Conservation (phyloP, 257 asterid species). For the Apocynum venetum region DNA sequence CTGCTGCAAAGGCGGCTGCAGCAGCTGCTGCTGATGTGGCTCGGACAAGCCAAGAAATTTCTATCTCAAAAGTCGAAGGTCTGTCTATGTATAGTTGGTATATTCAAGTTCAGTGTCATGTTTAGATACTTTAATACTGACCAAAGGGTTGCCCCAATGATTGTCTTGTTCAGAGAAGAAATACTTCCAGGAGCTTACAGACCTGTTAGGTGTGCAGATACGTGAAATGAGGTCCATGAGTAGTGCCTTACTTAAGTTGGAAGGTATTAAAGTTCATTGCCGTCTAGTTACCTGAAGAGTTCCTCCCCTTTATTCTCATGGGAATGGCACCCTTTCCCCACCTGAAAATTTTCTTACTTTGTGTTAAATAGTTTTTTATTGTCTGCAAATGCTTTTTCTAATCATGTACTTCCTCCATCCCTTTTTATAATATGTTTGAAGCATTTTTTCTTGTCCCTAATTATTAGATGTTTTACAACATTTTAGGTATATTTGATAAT, state of each 20-base stretch:
- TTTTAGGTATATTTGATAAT: too few relatives aligned
- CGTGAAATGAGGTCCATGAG: constrained; percentile 88
- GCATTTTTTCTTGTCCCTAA: too few relatives aligned
- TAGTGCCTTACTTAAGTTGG: constrained; percentile 65
- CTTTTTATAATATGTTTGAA: too few relatives aligned
- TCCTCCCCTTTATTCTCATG: neutral
- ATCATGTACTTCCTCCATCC: too few relatives aligned
- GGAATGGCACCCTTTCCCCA: neutral
- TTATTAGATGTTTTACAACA: too few relatives aligned
- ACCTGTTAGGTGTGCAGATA: constrained; percentile 62
- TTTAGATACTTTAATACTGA: neutral
- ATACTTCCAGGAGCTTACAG: constrained; percentile 77
- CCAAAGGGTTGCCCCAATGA: neutral
- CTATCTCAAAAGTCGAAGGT: constrained; percentile 76
- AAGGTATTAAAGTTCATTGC: constrained; percentile 43
- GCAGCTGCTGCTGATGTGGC: constrained; percentile 95
- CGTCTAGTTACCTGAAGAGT: neutral
- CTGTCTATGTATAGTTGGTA: neutral
- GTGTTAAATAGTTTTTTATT: neutral
- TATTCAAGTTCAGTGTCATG: neutral
- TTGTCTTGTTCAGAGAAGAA: constrained; percentile 64
- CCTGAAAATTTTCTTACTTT: neutral
- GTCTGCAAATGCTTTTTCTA: neutral
- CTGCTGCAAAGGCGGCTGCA: constrained; percentile 93
- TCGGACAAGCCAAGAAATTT: constrained; percentile 84